phyloP scores from a whole-genome alignment of 805 yeast species.

The Wickerhamiella domercqiae region DNA sequence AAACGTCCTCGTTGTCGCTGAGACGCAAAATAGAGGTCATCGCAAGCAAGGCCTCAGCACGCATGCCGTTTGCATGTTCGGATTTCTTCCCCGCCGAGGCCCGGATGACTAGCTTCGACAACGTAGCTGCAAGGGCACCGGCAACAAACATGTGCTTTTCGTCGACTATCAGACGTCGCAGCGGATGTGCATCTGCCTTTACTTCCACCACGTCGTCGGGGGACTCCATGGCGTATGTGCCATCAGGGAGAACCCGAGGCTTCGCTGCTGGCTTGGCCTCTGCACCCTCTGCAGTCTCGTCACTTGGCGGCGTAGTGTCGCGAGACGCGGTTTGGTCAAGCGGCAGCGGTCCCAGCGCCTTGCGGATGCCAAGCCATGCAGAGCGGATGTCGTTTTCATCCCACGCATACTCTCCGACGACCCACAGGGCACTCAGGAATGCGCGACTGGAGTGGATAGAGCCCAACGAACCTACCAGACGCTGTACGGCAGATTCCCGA shows the following conservation, averaged over 20 bases:
- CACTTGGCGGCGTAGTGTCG: constrained; percentile 21
- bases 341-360: constrained; percentile 81
- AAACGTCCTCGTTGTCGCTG: constrained; percentile 91
- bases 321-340: constrained; percentile 31
- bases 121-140: constrained; percentile 72
- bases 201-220: constrained; percentile 40
- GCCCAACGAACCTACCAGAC: constrained; percentile 47
- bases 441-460: constrained; percentile 75
- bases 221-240: constrained; percentile 93
- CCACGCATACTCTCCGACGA: constrained; percentile 78
- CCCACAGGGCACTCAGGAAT: constrained; percentile 88
- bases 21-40: constrained; percentile 84
- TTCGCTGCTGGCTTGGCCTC: constrained; percentile 16
- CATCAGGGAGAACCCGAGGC: constrained; percentile 92
- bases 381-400: constrained; percentile 58
- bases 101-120: constrained; percentile 75
- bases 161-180: constrained; percentile 57
- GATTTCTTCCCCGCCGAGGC: constrained; percentile 32
- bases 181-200: constrained; percentile 36
- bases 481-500: constrained; percentile 46
- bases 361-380: constrained; percentile 77
- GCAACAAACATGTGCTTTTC: constrained; percentile 86
- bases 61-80: constrained; percentile 54
- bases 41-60: constrained; percentile 87
- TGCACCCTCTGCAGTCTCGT: constrained; percentile 22